A percentile compares a stretch with the other conserved stretches of the same genome.
phyloP scores from a whole-genome alignment of 2,329 filamentous ascomycete species.

The Pyrenophora tritici-repentis region DNA sequence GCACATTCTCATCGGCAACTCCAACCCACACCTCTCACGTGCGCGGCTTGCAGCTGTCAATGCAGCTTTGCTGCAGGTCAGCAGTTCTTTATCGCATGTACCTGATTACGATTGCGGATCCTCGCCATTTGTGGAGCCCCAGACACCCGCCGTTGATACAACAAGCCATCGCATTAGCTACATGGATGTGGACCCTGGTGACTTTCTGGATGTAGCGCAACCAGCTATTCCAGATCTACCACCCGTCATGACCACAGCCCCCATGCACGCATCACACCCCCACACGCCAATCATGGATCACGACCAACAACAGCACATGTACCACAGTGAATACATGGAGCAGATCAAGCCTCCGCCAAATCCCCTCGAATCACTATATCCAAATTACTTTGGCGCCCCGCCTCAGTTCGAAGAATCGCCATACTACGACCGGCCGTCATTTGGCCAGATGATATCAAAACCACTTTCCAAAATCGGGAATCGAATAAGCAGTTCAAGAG shows the following conservation, averaged over 20 bases:
- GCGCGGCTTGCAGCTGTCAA: conserved; percentile 39
- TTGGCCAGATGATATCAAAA: conserved; percentile 43
- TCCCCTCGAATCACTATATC: conserved; percentile 40
- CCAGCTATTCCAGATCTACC: conserved; percentile 36
- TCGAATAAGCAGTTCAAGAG: conserved; percentile 32
- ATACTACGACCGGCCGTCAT: conserved; percentile 44
- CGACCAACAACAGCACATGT: conserved; percentile 25
- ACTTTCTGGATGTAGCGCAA: conserved; percentile 36
- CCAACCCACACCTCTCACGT: conserved; percentile 32
- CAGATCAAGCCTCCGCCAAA: conserved; percentile 35
- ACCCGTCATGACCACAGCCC: conserved; percentile 23
- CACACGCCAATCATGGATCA: conserved; percentile 28
- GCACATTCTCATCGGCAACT: conserved; percentile 43
- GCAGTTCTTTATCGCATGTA: conserved; percentile 19
- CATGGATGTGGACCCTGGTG: conserved; percentile 45
- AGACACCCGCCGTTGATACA: conserved; percentile 32
- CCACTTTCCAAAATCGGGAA: conserved; percentile 42
- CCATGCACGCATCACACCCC: conserved; percentile 24
- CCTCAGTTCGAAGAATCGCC: conserved; percentile 44
- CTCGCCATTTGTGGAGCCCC: conserved; percentile 31
- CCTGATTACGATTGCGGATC: conserved; percentile 32
- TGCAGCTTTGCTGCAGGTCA: conserved; percentile 36
- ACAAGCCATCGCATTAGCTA: conserved; percentile 42
- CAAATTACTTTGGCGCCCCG: conserved; percentile 43
- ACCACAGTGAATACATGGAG: conserved; percentile 33